Conservation (phyloP, 768 basidiomycete species). For the Suillus hirtellus region DNA sequence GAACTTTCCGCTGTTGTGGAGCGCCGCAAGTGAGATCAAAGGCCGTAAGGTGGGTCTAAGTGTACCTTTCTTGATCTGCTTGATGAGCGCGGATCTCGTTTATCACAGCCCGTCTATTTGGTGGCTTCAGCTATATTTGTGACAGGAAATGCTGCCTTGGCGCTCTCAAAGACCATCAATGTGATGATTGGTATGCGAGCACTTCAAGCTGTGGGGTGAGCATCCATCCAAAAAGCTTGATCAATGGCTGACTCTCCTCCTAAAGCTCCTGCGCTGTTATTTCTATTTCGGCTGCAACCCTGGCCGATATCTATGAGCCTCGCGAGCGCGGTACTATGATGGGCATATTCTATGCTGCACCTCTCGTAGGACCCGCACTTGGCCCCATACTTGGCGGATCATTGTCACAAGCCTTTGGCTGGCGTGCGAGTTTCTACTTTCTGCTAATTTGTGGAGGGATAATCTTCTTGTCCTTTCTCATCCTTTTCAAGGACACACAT, state of each 20-base stretch:
- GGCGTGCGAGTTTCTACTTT: slow-evolving; percentile 87
- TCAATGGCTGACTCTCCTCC: slow-evolving; percentile 12
- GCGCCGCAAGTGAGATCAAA: slow-evolving; percentile 68
- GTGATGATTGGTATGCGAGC: slow-evolving; percentile 66
- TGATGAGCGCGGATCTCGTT: slow-evolving; percentile 7
- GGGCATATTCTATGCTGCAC: slow-evolving; percentile 80
- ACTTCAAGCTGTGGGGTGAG: slow-evolving; percentile 65
- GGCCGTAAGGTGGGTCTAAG: slow-evolving; percentile 59
- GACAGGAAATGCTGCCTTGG: slow-evolving; percentile 56
- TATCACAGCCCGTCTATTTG: slow-evolving; percentile 53
- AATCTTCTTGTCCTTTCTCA: slow-evolving; percentile 55
- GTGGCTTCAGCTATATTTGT: slow-evolving; percentile 52
- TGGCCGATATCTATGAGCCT: slow-evolving; percentile 78
- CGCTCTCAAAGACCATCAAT: slow-evolving; percentile 52
- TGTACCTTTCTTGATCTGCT: neutral
- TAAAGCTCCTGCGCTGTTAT: slow-evolving; percentile 64
- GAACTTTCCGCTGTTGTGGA: slow-evolving; percentile 65
- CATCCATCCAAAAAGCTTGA: slow-evolving; percentile 5
- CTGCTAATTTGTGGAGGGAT: slow-evolving; percentile 61
- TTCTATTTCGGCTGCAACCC: slow-evolving; percentile 71
- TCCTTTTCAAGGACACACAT: slow-evolving; percentile 82
- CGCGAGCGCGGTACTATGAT: slow-evolving; percentile 75
- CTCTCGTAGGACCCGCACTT: slow-evolving; percentile 71
- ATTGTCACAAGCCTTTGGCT: slow-evolving; percentile 64
- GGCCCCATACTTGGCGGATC: slow-evolving; percentile 74